Percentiles rank a stretch among this genome's conserved stretches.
These are phyloP conservation scores for Hanseniaspora lindneri DNA, from an alignment of 805 yeast genomes.

Conservation along the genomic window DNA sequence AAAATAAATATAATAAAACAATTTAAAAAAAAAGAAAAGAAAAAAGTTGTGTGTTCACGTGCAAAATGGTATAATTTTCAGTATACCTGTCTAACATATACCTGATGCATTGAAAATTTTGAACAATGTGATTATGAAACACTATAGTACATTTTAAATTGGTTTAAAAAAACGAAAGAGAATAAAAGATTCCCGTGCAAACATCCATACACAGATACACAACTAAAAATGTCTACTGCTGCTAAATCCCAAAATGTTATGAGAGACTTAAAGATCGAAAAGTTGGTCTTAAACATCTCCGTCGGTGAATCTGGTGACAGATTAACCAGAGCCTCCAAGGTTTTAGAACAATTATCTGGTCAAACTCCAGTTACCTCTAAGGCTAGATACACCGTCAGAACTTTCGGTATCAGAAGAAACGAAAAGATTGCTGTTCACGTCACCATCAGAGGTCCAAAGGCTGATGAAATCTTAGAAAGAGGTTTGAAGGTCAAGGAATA, in stretches of 20 bases:
- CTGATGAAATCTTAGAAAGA: slow-evolving; percentile 98
- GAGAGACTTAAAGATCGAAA: slow-evolving; percentile 98
- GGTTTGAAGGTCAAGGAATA: slow-evolving; percentile 99
- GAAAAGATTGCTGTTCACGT: slow-evolving; percentile 99
- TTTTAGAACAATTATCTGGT: slow-evolving; percentile 99
- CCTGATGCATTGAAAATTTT: too few relatives aligned
- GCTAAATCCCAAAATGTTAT: slow-evolving; percentile 75
- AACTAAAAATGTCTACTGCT: slow-evolving; percentile 33
- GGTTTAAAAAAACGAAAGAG: not conserved
- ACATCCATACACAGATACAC: slow-evolving; percentile 14
- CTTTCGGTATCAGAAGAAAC: slow-evolving; percentile 99
- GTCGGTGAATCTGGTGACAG: slow-evolving; percentile 99
- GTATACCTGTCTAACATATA: not conserved
- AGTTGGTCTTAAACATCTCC: slow-evolving; percentile 98
- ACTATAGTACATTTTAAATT: too few relatives aligned
- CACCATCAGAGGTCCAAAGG: slow-evolving; percentile 99
- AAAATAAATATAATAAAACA: too few relatives aligned
- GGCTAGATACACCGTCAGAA: slow-evolving; percentile 99
- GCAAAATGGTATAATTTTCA: not conserved
- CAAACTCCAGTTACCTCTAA: slow-evolving; percentile 99
- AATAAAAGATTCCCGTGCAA: too few relatives aligned
- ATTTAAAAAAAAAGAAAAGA: too few relatives aligned
- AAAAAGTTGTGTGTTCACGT: too few relatives aligned
- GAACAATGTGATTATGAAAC: too few relatives aligned
- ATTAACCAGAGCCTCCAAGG: slow-evolving; percentile 99